Conservation (phyloP, 2,329 filamentous ascomycete species). For the Cladorrhinum sp. region DNA sequence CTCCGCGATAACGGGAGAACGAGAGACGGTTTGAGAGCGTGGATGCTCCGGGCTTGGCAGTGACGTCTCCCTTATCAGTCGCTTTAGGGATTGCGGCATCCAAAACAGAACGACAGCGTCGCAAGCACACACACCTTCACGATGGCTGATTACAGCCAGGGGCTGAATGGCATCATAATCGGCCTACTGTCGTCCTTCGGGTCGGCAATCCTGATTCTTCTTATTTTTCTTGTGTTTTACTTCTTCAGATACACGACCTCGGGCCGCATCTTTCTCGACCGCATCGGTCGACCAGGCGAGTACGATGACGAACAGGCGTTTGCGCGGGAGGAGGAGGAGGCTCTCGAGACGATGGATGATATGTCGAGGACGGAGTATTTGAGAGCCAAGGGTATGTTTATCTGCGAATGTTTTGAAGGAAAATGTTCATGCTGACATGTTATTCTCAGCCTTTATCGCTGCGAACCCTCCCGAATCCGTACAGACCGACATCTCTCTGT, state of each 20-base stretch:
- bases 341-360: slow-evolving; percentile 93
- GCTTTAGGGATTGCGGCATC: slow-evolving; percentile 1
- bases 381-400: slow-evolving; percentile 77
- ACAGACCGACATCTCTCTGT: slow-evolving; percentile 94
- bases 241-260: slow-evolving; percentile 89
- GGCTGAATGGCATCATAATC: slow-evolving; percentile 78
- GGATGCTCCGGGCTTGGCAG: slow-evolving; percentile 9
- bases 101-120: background rate
- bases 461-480: slow-evolving; percentile 92
- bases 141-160: slow-evolving; percentile 22
- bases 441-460: slow-evolving; percentile 74
- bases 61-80: slow-evolving; percentile 8
- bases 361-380: slow-evolving; percentile 86
- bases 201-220: slow-evolving; percentile 78
- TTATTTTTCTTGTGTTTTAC: slow-evolving; percentile 80
- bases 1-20: background rate
- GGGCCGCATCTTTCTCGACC: slow-evolving; percentile 88
- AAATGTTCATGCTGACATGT: slow-evolving; percentile 7
- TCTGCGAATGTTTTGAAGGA: background rate
- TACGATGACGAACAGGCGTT: slow-evolving; percentile 98
- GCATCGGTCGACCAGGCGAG: slow-evolving; percentile 88
- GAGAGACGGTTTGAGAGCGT: background rate
- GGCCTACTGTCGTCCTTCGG: slow-evolving; percentile 92
- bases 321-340: slow-evolving; percentile 88
- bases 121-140: slow-evolving; percentile 3